A percentile compares a stretch with the other conserved stretches of the same genome.
Conservation (phyloP, 139 green algal species). For the Deuterostichococcus epilithicus region DNA sequence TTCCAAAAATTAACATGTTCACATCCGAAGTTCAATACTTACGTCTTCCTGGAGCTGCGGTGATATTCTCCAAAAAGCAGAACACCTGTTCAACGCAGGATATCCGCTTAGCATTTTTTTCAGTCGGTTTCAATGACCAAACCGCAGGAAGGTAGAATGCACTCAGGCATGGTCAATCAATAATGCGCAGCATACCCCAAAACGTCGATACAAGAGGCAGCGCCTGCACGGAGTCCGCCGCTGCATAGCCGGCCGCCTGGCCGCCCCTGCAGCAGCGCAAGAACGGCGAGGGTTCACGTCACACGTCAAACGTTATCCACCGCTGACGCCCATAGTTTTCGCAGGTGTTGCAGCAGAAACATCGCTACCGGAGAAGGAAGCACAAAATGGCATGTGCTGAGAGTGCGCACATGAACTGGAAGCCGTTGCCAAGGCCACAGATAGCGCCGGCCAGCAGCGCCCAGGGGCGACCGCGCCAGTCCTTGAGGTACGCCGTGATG, state of each 20-base stretch:
- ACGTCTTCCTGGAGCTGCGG: not conserved
- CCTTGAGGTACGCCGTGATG: constrained; percentile 8
- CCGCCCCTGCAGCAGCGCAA: constrained; percentile 4
- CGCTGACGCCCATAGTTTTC: not conserved
- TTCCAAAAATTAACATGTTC: too few relatives aligned
- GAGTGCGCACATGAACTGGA: constrained; percentile 34
- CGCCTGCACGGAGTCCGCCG: constrained; percentile 20
- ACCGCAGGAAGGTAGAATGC: too few relatives aligned
- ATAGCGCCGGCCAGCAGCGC: constrained; percentile 28
- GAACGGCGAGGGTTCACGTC: too few relatives aligned
- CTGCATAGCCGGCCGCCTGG: constrained; percentile 28
- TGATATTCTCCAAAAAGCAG: constrained; percentile 36
- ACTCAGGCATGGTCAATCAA: too few relatives aligned
- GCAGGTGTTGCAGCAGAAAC: not conserved
- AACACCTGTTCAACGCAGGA: too few relatives aligned
- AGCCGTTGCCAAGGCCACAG: constrained; percentile 28
- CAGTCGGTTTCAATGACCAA: too few relatives aligned
- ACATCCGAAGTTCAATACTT: too few relatives aligned
- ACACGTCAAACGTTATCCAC: too few relatives aligned
- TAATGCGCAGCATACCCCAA: constrained; percentile 36
- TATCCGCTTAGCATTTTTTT: too few relatives aligned
- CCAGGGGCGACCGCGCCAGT: constrained; percentile 15
- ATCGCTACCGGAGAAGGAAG: too few relatives aligned
- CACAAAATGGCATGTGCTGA: too few relatives aligned
- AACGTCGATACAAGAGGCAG: constrained; percentile 40